These are phyloP conservation scores for Betula pendula DNA, from an alignment of 306 rosid genomes.

Conservation along the genomic window DNA sequence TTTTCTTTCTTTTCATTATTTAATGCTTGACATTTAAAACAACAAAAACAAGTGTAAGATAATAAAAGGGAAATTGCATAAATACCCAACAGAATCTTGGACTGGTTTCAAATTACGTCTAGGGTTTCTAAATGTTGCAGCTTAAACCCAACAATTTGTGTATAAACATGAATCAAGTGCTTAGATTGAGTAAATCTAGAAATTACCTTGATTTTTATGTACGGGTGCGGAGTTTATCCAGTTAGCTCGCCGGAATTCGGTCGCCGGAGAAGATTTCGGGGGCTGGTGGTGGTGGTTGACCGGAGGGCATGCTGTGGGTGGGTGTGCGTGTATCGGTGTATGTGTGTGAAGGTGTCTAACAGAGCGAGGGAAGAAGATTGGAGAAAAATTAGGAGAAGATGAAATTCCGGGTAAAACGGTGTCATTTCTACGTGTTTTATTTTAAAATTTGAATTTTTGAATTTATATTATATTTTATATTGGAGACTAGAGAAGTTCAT, in stretches of 20 bases:
- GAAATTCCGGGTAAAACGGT: neutral
- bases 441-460: too few relatives aligned
- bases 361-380: neutral
- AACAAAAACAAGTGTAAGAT: neutral
- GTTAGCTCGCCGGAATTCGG: neutral
- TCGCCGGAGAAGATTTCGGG: neutral
- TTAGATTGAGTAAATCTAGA: neutral
- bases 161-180: neutral
- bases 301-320: neutral
- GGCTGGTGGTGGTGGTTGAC: neutral
- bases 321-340: neutral
- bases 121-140: neutral
- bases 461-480: too few relatives aligned
- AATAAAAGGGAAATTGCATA: neutral
- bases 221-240: neutral
- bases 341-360: neutral
- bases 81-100: neutral
- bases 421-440: neutral
- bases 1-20: constrained; percentile 14
- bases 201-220: neutral
- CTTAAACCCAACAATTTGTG: neutral
- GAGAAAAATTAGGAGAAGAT: neutral
- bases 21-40: neutral
- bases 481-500: too few relatives aligned
- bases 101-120: neutral